phyloP scores from a whole-genome alignment of 176 grass and related monocot genomes.

The Raddia distichophylla region DNA sequence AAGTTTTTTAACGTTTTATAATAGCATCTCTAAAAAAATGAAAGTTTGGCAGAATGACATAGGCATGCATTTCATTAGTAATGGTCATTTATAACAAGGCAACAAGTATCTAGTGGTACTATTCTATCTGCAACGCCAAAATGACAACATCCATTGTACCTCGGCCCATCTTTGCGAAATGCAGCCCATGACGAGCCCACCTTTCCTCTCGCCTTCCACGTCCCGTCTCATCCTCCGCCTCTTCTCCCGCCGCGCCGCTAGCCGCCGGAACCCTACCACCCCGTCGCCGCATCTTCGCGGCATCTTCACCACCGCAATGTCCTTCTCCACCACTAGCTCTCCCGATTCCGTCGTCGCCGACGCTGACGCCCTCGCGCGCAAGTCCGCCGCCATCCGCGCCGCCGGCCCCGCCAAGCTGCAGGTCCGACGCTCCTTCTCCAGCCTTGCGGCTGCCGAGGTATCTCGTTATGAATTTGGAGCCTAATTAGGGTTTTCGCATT shows the following conservation, averaged over 20 bases:
- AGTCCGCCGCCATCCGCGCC: constrained; percentile 52
- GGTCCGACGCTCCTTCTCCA: neutral
- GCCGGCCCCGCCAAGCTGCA: constrained; percentile 56
- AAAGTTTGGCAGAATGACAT: no score
- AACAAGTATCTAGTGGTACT: no score
- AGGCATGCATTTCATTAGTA: no score
- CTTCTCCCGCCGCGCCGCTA: constrained; percentile 29
- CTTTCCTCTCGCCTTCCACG: constrained; percentile 42
- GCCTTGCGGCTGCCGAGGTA: neutral
- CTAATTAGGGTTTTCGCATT: neutral
- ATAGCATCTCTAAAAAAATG: no score
- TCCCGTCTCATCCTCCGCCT: constrained; percentile 34
- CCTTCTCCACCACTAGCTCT: neutral
- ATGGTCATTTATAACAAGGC: no score
- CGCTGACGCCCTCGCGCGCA: constrained; percentile 35
- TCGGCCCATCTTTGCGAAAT: constrained; percentile 36
- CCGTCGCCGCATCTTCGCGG: neutral
- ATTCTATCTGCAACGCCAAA: neutral
- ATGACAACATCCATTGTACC: neutral
- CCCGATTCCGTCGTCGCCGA: constrained; percentile 35
- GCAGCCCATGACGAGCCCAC: constrained; percentile 46
- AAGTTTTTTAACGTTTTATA: no score
- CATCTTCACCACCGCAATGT: constrained; percentile 6
- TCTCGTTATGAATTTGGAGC: neutral
- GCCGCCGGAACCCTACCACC: constrained; percentile 31